Conservation (phyloP, 1,284 basidiomycete species). For the Cystobasidium slooffiae region DNA sequence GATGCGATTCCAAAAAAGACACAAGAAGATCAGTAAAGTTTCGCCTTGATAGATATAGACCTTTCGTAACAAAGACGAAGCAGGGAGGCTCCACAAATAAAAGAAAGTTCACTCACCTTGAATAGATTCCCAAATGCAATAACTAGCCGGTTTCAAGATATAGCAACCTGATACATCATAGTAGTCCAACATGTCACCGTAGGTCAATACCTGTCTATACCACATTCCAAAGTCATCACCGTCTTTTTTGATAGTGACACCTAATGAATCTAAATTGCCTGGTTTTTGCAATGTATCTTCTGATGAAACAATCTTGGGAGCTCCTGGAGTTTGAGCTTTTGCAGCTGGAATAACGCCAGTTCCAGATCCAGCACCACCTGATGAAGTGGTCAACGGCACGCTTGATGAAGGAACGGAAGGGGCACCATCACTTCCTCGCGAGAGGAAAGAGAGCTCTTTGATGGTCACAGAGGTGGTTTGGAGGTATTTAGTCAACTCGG, state of each 20-base stretch:
- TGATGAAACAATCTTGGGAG: conserved; percentile 59
- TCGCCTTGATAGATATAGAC: background rate
- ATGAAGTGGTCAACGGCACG: conserved; percentile 2
- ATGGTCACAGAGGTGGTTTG: conserved; percentile 68
- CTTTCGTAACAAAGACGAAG: background rate
- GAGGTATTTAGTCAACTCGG: conserved; percentile 71
- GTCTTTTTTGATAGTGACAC: conserved; percentile 91
- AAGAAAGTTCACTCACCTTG: conserved; percentile 65
- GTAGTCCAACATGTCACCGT: conserved; percentile 99
- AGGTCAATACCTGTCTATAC: conserved; percentile 94
- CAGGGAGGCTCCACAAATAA: background rate
- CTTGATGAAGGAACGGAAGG: conserved; percentile 27
- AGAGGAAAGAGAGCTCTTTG: conserved; percentile 73
- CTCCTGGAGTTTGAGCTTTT: conserved; percentile 54
- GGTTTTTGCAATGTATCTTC: conserved; percentile 56
- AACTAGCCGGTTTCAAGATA: conserved; percentile 97
- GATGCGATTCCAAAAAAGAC: too few relatives aligned
- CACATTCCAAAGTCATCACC: conserved; percentile 83
- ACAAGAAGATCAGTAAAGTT: too few relatives aligned
- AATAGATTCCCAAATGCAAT: conserved; percentile 94
- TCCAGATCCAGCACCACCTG: background rate
- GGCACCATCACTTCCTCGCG: conserved; percentile 59
- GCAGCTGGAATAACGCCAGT: conserved; percentile 55
- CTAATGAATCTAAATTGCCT: conserved; percentile 74
- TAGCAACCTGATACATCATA: conserved; percentile 99